Evolutionary conservation across 306 rosid genomes (phyloP), one percentile per base, ranked within the genome.

Genomic region (Vigna reflexopilosa): DNA sequence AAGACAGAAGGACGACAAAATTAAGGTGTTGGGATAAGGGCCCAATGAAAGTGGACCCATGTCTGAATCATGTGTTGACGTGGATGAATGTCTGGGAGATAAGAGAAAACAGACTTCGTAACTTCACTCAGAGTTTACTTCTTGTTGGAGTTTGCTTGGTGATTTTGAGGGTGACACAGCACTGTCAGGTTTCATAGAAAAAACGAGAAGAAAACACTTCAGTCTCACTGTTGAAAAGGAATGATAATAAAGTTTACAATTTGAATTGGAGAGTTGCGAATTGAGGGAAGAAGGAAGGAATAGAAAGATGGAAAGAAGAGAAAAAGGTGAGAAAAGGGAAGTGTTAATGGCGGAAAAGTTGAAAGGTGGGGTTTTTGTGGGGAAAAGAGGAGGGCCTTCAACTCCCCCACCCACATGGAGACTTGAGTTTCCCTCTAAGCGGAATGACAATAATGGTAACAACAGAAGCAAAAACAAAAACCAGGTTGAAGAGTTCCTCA

Each of bases 341-440:
- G 82, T 42, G 72, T 62, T 77, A 42, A 85, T 81, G 90, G 82
- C 59, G 83, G 84, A 81, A 83, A 89, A 80, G 85, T 73, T 82
- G 85, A 85, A 72, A 57, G 36, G 75, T 3, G 78, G 81, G 7
- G 62, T 82, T 59, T 32, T 72, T 78, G 86, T 73, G 3, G 87
- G 84, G 57, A 91, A 80, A 84, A 85, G 80, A 73, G 82, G 86
- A 69, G 86, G 83, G 0, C 75, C 80, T 67, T 87, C 82, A 26
- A 91, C 97, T 81, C 93, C 97, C 76, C 86, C 95, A 34, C 97
- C 95, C 13, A 68, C 72, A 59, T 92, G 97, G 95, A 90, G 93
- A 81, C 93, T 92, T 56, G 85, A 85, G 62, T 77, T 83, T 57
- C 75, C 83, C 6, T 61, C 79, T 78, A 66, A 59, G 11, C 75